Evolutionary conservation across 257 asterid genomes (phyloP).

Genomic region (Forsythia suspensa): DNA sequence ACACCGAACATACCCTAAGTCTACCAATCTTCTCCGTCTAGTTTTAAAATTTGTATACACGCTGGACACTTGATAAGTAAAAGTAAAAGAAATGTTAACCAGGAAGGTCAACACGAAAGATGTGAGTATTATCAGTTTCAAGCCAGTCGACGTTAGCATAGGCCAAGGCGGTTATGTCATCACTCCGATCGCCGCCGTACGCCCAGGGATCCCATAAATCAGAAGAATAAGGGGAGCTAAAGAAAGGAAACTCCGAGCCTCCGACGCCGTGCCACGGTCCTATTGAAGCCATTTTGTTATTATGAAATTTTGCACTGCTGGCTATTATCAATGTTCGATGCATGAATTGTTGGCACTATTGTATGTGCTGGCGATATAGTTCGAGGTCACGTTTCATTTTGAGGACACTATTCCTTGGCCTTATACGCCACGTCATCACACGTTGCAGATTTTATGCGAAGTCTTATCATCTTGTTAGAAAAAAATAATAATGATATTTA

Average conservation of each 20-base stretch:
- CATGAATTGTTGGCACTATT: too few species aligned
- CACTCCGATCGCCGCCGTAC: conserved; percentile 14
- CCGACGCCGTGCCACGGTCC: conserved; percentile 32
- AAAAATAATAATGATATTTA: too few species aligned
- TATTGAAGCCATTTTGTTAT: conserved; percentile 20
- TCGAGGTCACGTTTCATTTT: conserved; percentile 19
- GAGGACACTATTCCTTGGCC: neutral
- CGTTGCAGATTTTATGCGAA: too few species aligned
- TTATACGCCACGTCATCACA: conserved; percentile 3
- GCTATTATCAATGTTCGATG: too few species aligned
- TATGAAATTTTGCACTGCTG: too few species aligned
- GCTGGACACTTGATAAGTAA: too few species aligned
- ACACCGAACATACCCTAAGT: too few species aligned
- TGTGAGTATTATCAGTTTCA: conserved; percentile 40
- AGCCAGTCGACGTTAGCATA: conserved; percentile 43
- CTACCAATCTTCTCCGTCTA: too few species aligned
- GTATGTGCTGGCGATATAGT: neutral
- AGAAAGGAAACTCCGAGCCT: conserved; percentile 1
- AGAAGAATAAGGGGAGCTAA: conserved; percentile 27
- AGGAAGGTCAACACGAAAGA: conserved; percentile 46
- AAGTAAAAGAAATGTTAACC: conserved; percentile 18
- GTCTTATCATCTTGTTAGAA: too few species aligned
- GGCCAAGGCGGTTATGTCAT: conserved; percentile 30
- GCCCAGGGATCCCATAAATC: conserved; percentile 35
- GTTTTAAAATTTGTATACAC: too few species aligned